Evolutionary conservation across 78 protist species (phyloP), one percentile per base, ranked within the genome.

Genomic region (Pigoraptor vietnamica): DNA sequence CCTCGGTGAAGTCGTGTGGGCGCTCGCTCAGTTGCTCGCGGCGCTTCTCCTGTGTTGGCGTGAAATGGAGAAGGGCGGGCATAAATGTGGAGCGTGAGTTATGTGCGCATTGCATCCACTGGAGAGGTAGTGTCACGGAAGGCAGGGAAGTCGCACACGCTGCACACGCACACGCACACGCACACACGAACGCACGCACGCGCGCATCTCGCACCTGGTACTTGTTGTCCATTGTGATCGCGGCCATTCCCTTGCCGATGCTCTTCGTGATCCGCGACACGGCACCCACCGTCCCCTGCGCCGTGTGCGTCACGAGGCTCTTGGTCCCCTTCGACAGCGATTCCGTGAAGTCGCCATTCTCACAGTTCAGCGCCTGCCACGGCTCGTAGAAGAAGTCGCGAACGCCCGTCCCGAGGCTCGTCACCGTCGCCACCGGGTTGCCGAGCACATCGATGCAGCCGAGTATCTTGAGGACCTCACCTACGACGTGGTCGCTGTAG

Each of bases 391-490:
- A 91, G 2, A 91, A 9, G 67, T 91, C 96, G 33, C 23, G 0
- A 35, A 94, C 39, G 37, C 95, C 95, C 32, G 87, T 89, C 89
- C 92, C 86, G 34, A 94, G 89, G 40, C 55, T 89, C 36, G 36
- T 1, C 25, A 91, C 23, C 24, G 91, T 81, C 24, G 90, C 91
- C 38, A 89, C 93, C 23, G 95, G 95, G n/a, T 94, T 91, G 39
- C 95, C 95, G n/a, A 94, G 91, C 1, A 94, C 0, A n/a, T 94
- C 95, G 0, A 79, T 29, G n/a, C 92, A 93, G 24, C 95, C 95
- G 24, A 93, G 33, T 0, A 92, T 24, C 91, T 33, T 79, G 29
- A 2, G 24, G 23, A 34, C 88, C 40, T 90, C 37, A 25, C 0
- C 2, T 0, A 79, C 21, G 34, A 25, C 88, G 0, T 81, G 34